Evolutionary conservation across 2,329 filamentous ascomycete genomes (phyloP).

Genomic region (Fusarium guadeloupense): DNA sequence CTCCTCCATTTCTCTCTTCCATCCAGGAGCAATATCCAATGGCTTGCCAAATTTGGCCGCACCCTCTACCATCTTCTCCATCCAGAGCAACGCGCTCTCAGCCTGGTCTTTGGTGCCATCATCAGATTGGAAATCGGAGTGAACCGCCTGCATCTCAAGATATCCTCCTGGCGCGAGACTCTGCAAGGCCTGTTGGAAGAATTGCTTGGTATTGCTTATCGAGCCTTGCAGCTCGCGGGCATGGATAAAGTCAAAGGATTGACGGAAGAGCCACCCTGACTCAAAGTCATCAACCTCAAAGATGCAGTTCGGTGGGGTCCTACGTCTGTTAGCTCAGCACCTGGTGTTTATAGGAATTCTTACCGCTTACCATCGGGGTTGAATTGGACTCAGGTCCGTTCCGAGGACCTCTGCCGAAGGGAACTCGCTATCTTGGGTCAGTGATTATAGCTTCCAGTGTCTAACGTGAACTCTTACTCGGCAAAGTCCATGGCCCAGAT

Average conservation of each 20-base stretch:
- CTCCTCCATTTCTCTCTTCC: slow-evolving; percentile 16
- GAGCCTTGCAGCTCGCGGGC: slow-evolving; percentile 11
- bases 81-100: background rate
- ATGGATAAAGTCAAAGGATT: slow-evolving; percentile 18
- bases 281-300: slow-evolving; percentile 26
- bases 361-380: slow-evolving; percentile 10
- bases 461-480: background rate
- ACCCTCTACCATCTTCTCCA: slow-evolving; percentile 7
- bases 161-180: slow-evolving; percentile 4
- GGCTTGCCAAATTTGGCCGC: slow-evolving; percentile 7
- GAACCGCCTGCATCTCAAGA: slow-evolving; percentile 14
- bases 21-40: background rate
- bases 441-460: rapidly evolving
- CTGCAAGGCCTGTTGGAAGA: background rate
- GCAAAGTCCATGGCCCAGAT: slow-evolving; percentile 28
- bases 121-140: slow-evolving; percentile 7
- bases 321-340: too few relatives aligned
- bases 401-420: slow-evolving; percentile 9
- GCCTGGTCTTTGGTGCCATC: background rate
- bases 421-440: background rate
- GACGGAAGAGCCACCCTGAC: slow-evolving; percentile 12
- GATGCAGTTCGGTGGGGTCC: slow-evolving; percentile 13
- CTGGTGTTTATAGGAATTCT: background rate
- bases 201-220: background rate
- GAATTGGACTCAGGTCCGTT: slow-evolving; percentile 23